Evolutionary conservation across 2,329 filamentous ascomycete species (phyloP).

Genomic region (Botryosphaeria dothidea): DNA sequence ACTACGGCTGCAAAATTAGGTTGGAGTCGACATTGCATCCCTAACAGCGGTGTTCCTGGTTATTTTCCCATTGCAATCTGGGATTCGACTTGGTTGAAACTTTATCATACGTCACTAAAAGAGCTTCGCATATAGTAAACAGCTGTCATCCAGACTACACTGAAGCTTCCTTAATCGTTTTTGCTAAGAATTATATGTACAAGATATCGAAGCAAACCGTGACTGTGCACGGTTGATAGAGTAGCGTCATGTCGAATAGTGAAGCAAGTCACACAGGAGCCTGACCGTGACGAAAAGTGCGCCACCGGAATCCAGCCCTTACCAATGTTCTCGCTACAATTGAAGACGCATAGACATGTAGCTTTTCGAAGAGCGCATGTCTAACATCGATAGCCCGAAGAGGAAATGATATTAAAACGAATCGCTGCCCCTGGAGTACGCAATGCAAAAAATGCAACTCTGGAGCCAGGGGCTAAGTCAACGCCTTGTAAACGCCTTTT

Average conservation of each 20-base stretch:
- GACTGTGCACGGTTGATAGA: neutral
- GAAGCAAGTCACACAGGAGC: neutral
- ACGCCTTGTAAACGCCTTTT: neutral
- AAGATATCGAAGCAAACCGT: neutral
- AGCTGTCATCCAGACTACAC: neutral
- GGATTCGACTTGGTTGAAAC: neutral
- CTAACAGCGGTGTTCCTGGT: neutral
- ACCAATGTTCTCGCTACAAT: neutral
- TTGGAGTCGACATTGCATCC: neutral
- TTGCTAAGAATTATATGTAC: slow-evolving; percentile 1
- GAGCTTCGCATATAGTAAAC: neutral
- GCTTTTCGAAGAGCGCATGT: neutral
- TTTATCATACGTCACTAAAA: neutral
- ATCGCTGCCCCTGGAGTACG: neutral
- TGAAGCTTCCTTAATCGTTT: neutral
- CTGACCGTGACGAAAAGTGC: neutral
- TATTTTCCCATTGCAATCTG: neutral
- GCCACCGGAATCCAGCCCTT: neutral
- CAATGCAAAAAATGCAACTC: neutral
- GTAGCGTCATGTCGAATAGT: neutral
- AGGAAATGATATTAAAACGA: neutral
- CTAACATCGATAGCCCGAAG: neutral
- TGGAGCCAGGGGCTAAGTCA: neutral
- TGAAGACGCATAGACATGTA: neutral
- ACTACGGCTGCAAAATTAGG: neutral